A percentile compares a stretch with the other conserved stretches of the same genome.
Evolutionary conservation across 805 yeast genomes (phyloP).

Genomic region (Starmerella apis): DNA sequence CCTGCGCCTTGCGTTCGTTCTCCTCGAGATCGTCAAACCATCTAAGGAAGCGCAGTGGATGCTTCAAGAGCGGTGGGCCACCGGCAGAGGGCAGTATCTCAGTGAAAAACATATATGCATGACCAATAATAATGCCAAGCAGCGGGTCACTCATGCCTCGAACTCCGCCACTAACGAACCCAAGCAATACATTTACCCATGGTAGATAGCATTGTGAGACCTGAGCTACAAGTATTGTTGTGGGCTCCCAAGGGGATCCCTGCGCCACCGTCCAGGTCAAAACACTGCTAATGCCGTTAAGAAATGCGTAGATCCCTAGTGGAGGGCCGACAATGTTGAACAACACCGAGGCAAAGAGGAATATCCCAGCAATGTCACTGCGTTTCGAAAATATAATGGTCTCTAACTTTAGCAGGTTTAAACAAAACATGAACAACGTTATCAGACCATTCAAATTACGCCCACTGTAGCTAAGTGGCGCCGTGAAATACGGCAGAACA

Average conservation of each 20-base stretch:
- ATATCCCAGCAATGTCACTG: conserved; percentile 19
- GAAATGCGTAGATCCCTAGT: conserved; percentile 22
- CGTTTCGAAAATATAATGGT: conserved; percentile 6
- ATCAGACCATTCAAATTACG: conserved; percentile 8
- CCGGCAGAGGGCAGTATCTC: conserved; percentile 27
- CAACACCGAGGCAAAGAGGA: conserved; percentile 20
- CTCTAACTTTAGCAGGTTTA: conserved; percentile 14
- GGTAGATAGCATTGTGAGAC: conserved; percentile 31
- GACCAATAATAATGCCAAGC: conserved; percentile 30
- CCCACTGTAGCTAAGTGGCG: conserved; percentile 16
- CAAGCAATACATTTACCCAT: conserved; percentile 27
- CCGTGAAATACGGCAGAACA: conserved; percentile 17
- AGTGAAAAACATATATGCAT: conserved; percentile 29
- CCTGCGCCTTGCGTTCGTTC: conserved; percentile 8
- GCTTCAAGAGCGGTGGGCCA: conserved; percentile 23
- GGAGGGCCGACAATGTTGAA: conserved; percentile 23
- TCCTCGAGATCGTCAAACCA: conserved; percentile 2
- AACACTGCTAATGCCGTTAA: conserved; percentile 29
- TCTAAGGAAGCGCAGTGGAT: conserved; percentile 10
- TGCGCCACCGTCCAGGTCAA: conserved; percentile 35
- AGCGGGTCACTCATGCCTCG: conserved; percentile 23
- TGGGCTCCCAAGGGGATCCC: conserved; percentile 28
- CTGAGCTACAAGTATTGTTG: conserved; percentile 28
- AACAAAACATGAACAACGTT: conserved; percentile 12
- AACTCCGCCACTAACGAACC: conserved; percentile 27